These are phyloP conservation scores for Lindgomyces ingoldianus DNA, from an alignment of 495 filamentous ascomycete species.

Conservation along the genomic window DNA sequence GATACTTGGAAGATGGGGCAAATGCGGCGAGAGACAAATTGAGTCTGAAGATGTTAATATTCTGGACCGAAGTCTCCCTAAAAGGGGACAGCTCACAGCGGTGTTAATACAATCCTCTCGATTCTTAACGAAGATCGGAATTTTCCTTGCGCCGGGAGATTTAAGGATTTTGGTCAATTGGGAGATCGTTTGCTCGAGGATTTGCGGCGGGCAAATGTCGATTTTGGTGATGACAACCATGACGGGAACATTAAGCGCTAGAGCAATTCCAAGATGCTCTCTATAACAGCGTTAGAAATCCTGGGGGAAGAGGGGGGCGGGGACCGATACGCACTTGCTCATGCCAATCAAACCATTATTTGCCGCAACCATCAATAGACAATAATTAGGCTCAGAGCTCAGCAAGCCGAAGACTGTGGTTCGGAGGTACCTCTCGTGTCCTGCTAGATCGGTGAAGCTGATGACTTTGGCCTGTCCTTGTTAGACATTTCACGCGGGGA, in stretches of 20 bases:
- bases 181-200: constrained; percentile 89
- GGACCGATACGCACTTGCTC: constrained; percentile 62
- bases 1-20: constrained; percentile 98
- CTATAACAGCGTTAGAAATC: constrained; percentile 29
- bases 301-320: neutral
- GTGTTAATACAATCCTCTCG: constrained; percentile 91
- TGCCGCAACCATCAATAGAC: constrained; percentile 95
- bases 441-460: constrained; percentile 91
- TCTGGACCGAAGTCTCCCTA: too few species aligned
- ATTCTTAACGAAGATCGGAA: constrained; percentile 95
- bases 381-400: constrained; percentile 95
- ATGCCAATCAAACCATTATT: constrained; percentile 98
- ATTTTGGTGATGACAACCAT: constrained; percentile 99
- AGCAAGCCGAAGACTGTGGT: constrained; percentile 96
- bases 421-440: constrained; percentile 91
- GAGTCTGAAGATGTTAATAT: constrained; percentile 61
- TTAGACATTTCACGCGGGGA: constrained; percentile 16
- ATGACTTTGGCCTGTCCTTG: constrained; percentile 74
- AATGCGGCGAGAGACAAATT: constrained; percentile 93
- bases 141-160: constrained; percentile 88
- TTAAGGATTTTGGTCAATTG: constrained; percentile 91
- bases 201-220: constrained; percentile 96
- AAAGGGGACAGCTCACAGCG: too few species aligned
- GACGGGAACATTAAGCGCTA: constrained; percentile 93
- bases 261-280: constrained; percentile 93